phyloP scores from a whole-genome alignment of 2,329 filamentous ascomycete genomes.

The Fusarium sp. region DNA sequence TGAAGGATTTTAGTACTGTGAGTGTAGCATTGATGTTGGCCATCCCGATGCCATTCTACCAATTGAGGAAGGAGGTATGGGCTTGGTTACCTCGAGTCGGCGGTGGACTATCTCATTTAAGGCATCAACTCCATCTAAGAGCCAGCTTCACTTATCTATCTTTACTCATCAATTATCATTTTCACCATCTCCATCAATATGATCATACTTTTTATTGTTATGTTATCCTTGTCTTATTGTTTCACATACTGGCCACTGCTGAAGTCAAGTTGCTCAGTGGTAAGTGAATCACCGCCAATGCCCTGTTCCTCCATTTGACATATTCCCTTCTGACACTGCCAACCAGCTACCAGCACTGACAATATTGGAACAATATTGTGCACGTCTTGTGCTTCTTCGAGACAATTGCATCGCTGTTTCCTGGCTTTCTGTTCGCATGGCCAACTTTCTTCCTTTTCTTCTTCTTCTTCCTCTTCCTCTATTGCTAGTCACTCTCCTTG shows the following conservation, averaged over 20 bases:
- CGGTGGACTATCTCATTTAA: neutral
- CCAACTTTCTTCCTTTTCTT: neutral
- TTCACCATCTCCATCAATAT: neutral
- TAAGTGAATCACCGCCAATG: conserved; percentile 19
- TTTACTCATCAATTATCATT: neutral
- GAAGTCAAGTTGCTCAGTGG: neutral
- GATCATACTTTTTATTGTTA: neutral
- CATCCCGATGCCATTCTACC: neutral
- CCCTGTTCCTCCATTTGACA: neutral
- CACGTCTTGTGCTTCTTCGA: neutral
- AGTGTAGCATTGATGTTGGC: neutral
- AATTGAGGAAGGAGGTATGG: neutral
- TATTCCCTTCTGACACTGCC: conserved; percentile 6
- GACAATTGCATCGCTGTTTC: neutral
- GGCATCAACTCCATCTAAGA: neutral
- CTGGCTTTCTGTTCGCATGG: too few species aligned
- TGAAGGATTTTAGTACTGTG: neutral
- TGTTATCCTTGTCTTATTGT: neutral
- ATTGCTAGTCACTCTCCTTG: neutral
- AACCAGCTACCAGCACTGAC: conserved; percentile 13
- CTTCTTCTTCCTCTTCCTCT: neutral
- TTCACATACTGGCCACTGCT: neutral
- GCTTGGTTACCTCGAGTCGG: neutral
- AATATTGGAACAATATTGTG: neutral
- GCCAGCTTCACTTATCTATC: neutral